Base-by-base conservation (phyloP, 805 yeast species). In the Yarrowia porcina region DNA sequence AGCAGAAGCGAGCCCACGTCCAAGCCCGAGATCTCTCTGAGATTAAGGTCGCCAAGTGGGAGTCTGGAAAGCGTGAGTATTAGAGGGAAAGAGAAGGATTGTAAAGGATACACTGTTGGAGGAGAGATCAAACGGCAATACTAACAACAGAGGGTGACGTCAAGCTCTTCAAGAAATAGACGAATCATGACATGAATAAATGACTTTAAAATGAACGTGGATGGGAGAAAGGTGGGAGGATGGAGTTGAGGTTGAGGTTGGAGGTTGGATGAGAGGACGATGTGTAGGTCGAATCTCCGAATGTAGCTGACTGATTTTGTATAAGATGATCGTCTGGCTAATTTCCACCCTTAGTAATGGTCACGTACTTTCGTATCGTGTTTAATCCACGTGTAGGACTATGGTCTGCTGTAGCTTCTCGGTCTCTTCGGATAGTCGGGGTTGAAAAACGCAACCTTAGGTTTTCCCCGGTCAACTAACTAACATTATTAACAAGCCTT, bases 1-100 rank as follows among this genome's bases (percentile, higher is more conserved):
- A 91, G 67, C 97, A 92, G 72, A 76, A 84, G 74, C 89, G 88
- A 76, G 88, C 83, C 67, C 82, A 80, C 66, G 88, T 87, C 68
- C 79, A 78, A 49, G 83, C 81, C 75, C 89, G 96, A 81, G 86
- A 86, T 69, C 68, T 76, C 72, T 77, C 88, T 67, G 98, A 93
- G 73, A 88, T 85, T 70, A 84, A 83, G 75, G 87, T 81, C 67
- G 84, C 87, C 75, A 82, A 81, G 73, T 82, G 86, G 77, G 87
- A 82, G 72, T 82, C 87, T 67, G 98, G 97, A 65, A 67, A 68
- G 66, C 72, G 72, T 69, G 66, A 65, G 72, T 59, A 39, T 39
- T 30, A 12, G 15, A 9, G 44, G 17, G 36, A 36, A n/a, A 21
- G 41, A 35, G 30, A 35, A 15, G 28, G 38, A 13, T n/a, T n/a